phyloP scores from a whole-genome alignment of 169 alveolate genomes.

The Plasmodium coatneyi region DNA sequence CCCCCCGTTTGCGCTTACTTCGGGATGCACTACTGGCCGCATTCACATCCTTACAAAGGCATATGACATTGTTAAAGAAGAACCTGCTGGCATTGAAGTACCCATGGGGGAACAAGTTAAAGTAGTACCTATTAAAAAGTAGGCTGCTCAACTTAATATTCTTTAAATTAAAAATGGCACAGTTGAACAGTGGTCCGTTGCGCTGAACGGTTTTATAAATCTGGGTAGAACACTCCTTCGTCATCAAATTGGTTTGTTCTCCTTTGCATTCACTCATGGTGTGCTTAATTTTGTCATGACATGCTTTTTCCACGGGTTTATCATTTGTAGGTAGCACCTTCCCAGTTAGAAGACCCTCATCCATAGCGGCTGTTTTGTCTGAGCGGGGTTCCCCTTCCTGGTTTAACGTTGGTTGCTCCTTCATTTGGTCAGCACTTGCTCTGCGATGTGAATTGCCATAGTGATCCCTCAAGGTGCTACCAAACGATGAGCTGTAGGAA shows the following conservation, averaged over 20 bases:
- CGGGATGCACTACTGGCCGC: not conserved
- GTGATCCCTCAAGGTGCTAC: slow-evolving; percentile 1
- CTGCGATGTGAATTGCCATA: not conserved
- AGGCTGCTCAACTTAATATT: slow-evolving; percentile 50
- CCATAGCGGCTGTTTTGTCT: not conserved
- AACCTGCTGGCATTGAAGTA: slow-evolving; percentile 29
- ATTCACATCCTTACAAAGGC: slow-evolving; percentile 30
- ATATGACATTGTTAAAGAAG: slow-evolving; percentile 61
- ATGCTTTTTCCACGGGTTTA: not conserved
- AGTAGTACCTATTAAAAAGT: slow-evolving; percentile 1
- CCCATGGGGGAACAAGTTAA: not conserved
- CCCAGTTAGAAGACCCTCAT: not conserved
- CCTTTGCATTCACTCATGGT: not conserved
- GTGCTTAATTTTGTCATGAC: not conserved
- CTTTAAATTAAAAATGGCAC: slow-evolving; percentile 29
- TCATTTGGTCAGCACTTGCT: not conserved
- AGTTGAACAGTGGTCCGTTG: slow-evolving; percentile 15
- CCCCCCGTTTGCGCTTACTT: not conserved
- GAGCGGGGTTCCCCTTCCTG: not conserved
- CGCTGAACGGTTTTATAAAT: not conserved
- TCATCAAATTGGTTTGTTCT: not conserved
- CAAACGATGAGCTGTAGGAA: slow-evolving; percentile 21
- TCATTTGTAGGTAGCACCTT: not conserved
- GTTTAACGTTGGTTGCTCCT: not conserved
- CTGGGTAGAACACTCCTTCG: not conserved